A percentile compares a stretch with the other conserved stretches of the same genome.
phyloP scores from a whole-genome alignment of 1,139 yeast genomes.

The Scheffersomyces cryptocercus region DNA sequence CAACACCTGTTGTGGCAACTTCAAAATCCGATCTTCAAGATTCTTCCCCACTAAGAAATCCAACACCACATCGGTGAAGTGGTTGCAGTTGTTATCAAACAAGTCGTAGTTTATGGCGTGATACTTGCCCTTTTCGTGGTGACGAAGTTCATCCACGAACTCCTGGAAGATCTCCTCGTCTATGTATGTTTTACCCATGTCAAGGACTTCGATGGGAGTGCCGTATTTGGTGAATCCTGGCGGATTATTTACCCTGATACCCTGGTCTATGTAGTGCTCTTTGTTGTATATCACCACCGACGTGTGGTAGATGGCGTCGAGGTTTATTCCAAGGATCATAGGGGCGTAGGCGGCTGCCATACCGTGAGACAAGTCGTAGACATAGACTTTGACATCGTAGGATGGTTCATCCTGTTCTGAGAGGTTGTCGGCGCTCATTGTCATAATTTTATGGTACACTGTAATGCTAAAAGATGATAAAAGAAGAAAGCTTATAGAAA shows the following conservation, averaged over 20 bases:
- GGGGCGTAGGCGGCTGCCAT: slow-evolving; percentile 45
- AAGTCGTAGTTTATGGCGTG: slow-evolving; percentile 54
- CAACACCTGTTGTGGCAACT: slow-evolving; percentile 58
- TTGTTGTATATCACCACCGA: slow-evolving; percentile 55
- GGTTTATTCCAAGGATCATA: slow-evolving; percentile 42
- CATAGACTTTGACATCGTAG: slow-evolving; percentile 52
- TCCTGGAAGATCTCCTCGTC: slow-evolving; percentile 55
- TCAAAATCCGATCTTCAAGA: slow-evolving; percentile 50
- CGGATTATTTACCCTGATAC: slow-evolving; percentile 43
- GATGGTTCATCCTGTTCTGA: slow-evolving; percentile 10
- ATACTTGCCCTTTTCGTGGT: slow-evolving; percentile 41
- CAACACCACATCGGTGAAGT: slow-evolving; percentile 58
- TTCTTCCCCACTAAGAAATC: slow-evolving; percentile 60
- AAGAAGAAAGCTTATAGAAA: too few relatives aligned
- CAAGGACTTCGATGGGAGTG: slow-evolving; percentile 51
- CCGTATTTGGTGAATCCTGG: slow-evolving; percentile 67
- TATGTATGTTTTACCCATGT: slow-evolving; percentile 55
- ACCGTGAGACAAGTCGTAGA: slow-evolving; percentile 61
- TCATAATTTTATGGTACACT: too few relatives aligned
- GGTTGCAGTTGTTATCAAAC: slow-evolving; percentile 70
- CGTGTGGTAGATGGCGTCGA: slow-evolving; percentile 72
- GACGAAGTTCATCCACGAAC: slow-evolving; percentile 49
- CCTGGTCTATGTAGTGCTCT: slow-evolving; percentile 63
- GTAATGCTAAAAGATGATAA: too few relatives aligned
- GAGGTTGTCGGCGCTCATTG: too few relatives aligned